Conservation (phyloP, 2,329 filamentous ascomycete genomes). For the Ophiostoma pallidulum region DNA sequence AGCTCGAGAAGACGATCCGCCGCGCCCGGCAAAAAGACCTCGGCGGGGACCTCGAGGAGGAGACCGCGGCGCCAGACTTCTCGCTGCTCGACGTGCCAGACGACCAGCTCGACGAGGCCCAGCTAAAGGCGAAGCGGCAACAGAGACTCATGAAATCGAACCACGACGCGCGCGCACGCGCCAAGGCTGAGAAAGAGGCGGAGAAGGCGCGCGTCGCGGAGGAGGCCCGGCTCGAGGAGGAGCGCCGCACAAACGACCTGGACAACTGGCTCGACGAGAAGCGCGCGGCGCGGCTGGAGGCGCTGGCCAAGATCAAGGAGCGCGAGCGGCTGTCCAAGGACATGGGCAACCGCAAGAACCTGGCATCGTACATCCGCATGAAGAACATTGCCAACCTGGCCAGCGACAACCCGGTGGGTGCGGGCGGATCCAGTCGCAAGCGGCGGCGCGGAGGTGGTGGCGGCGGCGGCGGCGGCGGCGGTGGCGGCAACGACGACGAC, state of each 20-base stretch:
- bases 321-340: constrained; percentile 88
- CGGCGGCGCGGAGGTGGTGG: constrained; percentile 54
- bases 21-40: constrained; percentile 90
- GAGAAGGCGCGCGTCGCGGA: constrained; percentile 80
- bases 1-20: constrained; percentile 82
- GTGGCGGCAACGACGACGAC: constrained; percentile 75
- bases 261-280: constrained; percentile 82
- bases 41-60: constrained; percentile 52
- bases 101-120: constrained; percentile 84
- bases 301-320: constrained; percentile 81
- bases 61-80: constrained; percentile 72
- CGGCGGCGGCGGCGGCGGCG: constrained; percentile 92
- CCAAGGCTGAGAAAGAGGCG: constrained; percentile 89
- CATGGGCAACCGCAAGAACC: constrained; percentile 89
- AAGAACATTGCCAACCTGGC: constrained; percentile 95
- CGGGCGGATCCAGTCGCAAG: constrained; percentile 24
- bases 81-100: constrained; percentile 82
- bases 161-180: constrained; percentile 83
- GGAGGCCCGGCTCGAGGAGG: constrained; percentile 72
- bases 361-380: constrained; percentile 95
- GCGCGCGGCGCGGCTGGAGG: constrained; percentile 58
- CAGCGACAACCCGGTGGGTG: constrained; percentile 61
- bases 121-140: constrained; percentile 83
- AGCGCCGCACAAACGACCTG: constrained; percentile 73
- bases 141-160: constrained; percentile 91